Conservation (phyloP, 495 filamentous ascomycete species). For the Neurospora tetraspora region DNA sequence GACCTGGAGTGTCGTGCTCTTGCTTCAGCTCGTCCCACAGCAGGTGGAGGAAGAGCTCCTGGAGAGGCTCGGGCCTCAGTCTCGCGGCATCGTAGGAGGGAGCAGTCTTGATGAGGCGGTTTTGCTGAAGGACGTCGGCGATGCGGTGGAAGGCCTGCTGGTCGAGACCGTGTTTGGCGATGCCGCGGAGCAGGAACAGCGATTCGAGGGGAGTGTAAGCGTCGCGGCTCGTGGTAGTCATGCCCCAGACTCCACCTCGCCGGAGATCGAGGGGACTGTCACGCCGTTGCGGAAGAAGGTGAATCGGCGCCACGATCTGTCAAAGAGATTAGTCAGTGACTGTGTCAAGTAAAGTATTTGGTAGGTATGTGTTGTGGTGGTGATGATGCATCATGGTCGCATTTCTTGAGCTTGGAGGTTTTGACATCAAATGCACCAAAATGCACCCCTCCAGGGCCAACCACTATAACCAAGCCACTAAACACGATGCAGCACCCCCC, state of each 20-base stretch:
- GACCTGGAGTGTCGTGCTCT: constrained; percentile 17
- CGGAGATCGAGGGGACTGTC: constrained; percentile 45
- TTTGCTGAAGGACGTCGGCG: constrained; percentile 62
- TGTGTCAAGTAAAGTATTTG: constrained; percentile 9
- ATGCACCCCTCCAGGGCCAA: not conserved
- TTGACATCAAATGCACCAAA: not conserved
- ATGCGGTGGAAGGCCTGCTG: constrained; percentile 58
- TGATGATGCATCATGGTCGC: not conserved
- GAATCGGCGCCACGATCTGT: constrained; percentile 43
- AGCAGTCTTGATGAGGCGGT: constrained; percentile 56
- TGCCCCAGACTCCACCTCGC: constrained; percentile 46
- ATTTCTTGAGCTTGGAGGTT: not conserved
- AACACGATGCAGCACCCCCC: not conserved
- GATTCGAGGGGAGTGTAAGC: constrained; percentile 78
- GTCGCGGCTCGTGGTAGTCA: constrained; percentile 42
- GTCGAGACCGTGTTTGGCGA: constrained; percentile 55
- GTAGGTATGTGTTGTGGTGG: not conserved
- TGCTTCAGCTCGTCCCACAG: constrained; percentile 59
- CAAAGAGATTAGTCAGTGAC: not conserved
- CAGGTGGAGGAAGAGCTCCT: constrained; percentile 63
- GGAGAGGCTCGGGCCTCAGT: constrained; percentile 67
- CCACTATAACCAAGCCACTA: not conserved
- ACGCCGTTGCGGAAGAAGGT: constrained; percentile 33
- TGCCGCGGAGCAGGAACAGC: constrained; percentile 79
- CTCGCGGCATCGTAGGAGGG: constrained; percentile 60